Percentiles rank a stretch among this genome's conserved stretches.
Evolutionary conservation across 2,329 filamentous ascomycete genomes (phyloP).

Genomic region (Colletotrichum plurivorum): DNA sequence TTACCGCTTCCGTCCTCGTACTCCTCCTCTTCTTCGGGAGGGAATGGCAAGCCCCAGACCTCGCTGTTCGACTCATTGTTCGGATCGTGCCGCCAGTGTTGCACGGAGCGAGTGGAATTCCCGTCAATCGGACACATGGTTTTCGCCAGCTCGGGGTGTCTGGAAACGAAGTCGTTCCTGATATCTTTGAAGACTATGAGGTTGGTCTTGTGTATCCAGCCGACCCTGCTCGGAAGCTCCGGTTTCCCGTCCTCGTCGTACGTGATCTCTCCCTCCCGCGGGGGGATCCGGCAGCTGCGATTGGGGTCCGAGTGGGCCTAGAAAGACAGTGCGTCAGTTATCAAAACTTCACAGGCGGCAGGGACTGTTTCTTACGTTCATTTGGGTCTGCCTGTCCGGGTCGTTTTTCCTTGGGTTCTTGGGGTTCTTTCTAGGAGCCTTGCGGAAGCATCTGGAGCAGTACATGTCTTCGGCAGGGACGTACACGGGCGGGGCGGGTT

Average conservation of each 20-base stretch:
- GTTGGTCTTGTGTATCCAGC: conserved; percentile 46
- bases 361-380: conserved; percentile 28
- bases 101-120: conserved; percentile 35
- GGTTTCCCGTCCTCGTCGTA: background rate
- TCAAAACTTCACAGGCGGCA: background rate
- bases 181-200: conserved; percentile 41
- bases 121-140: conserved; percentile 48
- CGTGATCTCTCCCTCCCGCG: conserved; percentile 6
- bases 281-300: conserved; percentile 36
- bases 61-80: conserved; percentile 48
- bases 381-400: conserved; percentile 29
- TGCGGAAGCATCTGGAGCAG: conserved; percentile 47
- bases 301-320: conserved; percentile 38
- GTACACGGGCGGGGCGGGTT: conserved; percentile 39
- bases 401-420: conserved; percentile 5
- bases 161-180: conserved; percentile 44
- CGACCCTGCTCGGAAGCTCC: conserved; percentile 50
- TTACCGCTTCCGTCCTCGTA: conserved; percentile 3
- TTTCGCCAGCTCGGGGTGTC: conserved; percentile 46
- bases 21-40: background rate
- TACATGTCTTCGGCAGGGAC: conserved; percentile 47
- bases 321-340: background rate
- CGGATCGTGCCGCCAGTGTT: conserved; percentile 49
- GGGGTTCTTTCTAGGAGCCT: conserved; percentile 20
- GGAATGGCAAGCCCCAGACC: conserved; percentile 26